phyloP scores from a whole-genome alignment of 805 yeast genomes.

The Ogataea thermomethanolica region DNA sequence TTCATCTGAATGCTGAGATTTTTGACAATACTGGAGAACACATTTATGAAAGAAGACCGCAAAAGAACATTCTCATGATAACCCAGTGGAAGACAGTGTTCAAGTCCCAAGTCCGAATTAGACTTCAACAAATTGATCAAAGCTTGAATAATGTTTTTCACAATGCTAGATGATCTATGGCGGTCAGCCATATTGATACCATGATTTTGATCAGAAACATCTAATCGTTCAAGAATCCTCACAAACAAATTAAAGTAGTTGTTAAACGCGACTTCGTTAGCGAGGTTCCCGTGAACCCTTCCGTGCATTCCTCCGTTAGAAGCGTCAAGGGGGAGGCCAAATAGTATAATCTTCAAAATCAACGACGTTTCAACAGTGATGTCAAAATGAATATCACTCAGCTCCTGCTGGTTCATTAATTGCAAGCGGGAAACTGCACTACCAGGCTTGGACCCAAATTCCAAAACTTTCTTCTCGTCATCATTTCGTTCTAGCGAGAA shows the following conservation, averaged over 20 bases:
- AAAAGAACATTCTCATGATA: constrained; percentile 64
- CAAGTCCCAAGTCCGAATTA: constrained; percentile 74
- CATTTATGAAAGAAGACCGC: constrained; percentile 70
- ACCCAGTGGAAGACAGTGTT: constrained; percentile 73
- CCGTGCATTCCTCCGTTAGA: constrained; percentile 41
- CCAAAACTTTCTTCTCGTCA: constrained; percentile 22
- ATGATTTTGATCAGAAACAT: constrained; percentile 20
- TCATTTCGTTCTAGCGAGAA: constrained; percentile 24
- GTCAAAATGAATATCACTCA: constrained; percentile 29
- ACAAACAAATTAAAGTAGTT: constrained; percentile 64
- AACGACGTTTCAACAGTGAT: constrained; percentile 50
- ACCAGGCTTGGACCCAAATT: constrained; percentile 5
- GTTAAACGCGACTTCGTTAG: constrained; percentile 55
- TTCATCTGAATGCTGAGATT: constrained; percentile 23
- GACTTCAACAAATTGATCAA: constrained; percentile 67
- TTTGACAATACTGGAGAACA: constrained; percentile 62
- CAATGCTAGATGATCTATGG: constrained; percentile 54
- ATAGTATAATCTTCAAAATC: constrained; percentile 53
- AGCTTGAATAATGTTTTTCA: constrained; percentile 61
- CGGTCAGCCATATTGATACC: constrained; percentile 26
- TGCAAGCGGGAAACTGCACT: neutral
- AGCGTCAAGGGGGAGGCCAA: constrained; percentile 58
- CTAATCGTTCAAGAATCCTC: constrained; percentile 46
- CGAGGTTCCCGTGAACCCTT: constrained; percentile 22
- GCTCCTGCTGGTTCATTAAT: constrained; percentile 17